Conservation (phyloP, 1,284 basidiomycete genomes). For the Ustilago curta region DNA sequence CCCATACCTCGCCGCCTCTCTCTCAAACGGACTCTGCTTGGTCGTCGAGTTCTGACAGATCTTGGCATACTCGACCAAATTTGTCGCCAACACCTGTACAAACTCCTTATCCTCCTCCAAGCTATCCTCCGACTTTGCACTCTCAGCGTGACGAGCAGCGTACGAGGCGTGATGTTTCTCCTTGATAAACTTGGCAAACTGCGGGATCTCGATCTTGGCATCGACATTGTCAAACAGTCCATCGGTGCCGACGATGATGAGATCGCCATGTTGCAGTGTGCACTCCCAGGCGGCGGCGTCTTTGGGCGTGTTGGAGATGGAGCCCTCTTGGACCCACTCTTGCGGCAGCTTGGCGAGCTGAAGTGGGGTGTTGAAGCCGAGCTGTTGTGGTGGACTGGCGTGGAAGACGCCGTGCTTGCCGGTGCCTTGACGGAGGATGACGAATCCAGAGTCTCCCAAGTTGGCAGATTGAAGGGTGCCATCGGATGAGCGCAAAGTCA, state of each 20-base stretch:
- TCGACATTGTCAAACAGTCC: constrained; percentile 89
- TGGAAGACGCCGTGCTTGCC: constrained; percentile 61
- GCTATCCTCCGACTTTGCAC: constrained; percentile 12
- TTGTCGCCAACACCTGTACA: constrained; percentile 56
- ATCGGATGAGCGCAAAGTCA: constrained; percentile 80
- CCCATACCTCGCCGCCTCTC: constrained; percentile 64
- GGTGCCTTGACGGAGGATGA: constrained; percentile 73
- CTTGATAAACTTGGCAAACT: constrained; percentile 63
- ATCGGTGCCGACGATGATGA: constrained; percentile 76
- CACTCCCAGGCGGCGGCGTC: constrained; percentile 58
- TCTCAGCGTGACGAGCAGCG: constrained; percentile 18
- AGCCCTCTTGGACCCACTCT: constrained; percentile 50
- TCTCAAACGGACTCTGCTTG: constrained; percentile 74
- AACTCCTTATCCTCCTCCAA: constrained; percentile 59
- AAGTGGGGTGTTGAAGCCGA: constrained; percentile 67
- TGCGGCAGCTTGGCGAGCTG: constrained; percentile 66
- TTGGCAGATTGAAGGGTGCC: constrained; percentile 84
- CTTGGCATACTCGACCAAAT: constrained; percentile 58
- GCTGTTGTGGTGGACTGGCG: constrained; percentile 59
- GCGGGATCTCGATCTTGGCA: constrained; percentile 73
- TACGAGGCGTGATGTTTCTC: constrained; percentile 61
- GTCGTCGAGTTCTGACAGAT: constrained; percentile 72
- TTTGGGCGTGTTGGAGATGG: constrained; percentile 56
- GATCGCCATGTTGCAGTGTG: constrained; percentile 58
- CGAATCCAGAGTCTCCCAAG: constrained; percentile 89